Evolutionary conservation across 129 eudicot genomes (phyloP).

Genomic region (Escallonia rubra): DNA sequence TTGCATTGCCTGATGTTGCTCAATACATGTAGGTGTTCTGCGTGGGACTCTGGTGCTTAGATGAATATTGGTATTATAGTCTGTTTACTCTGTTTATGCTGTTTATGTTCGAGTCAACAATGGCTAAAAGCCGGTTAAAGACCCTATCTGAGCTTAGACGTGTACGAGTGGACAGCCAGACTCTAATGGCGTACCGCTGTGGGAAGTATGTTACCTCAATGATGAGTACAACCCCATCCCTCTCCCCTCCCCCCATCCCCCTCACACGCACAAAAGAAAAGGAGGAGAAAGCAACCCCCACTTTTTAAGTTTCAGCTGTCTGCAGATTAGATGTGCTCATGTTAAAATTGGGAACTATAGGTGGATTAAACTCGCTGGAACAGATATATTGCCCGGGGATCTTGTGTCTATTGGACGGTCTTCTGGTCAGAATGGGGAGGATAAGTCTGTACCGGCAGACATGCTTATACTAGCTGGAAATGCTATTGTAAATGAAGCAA

Average conservation of each 20-base stretch:
- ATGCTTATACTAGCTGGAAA: slow-evolving; percentile 92
- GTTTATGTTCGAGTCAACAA: slow-evolving; percentile 98
- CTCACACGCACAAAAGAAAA: too few relatives aligned
- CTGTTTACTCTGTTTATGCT: slow-evolving; percentile 93
- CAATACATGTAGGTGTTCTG: slow-evolving; percentile 68
- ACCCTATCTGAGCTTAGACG: slow-evolving; percentile 94
- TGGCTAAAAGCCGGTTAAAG: slow-evolving; percentile 95
- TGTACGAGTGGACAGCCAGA: slow-evolving; percentile 85
- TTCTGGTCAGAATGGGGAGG: slow-evolving; percentile 85
- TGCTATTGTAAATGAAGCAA: slow-evolving; percentile 96
- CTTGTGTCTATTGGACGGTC: slow-evolving; percentile 95
- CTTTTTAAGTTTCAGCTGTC: background rate
- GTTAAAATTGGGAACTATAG: slow-evolving; percentile 28
- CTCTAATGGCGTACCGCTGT: slow-evolving; percentile 82
- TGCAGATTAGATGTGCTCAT: slow-evolving; percentile 1
- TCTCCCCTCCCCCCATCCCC: background rate
- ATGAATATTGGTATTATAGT: slow-evolving; percentile 96
- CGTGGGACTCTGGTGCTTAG: slow-evolving; percentile 98
- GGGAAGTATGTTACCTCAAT: slow-evolving; percentile 72
- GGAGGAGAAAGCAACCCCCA: background rate
- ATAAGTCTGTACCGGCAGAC: slow-evolving; percentile 88
- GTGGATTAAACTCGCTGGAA: slow-evolving; percentile 89
- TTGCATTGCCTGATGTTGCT: background rate
- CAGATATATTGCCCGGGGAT: slow-evolving; percentile 92
- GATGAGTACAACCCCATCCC: background rate